Evolutionary conservation across 2,329 filamentous ascomycete genomes (phyloP).

Genomic region (Aspergillus hiratsukae): DNA sequence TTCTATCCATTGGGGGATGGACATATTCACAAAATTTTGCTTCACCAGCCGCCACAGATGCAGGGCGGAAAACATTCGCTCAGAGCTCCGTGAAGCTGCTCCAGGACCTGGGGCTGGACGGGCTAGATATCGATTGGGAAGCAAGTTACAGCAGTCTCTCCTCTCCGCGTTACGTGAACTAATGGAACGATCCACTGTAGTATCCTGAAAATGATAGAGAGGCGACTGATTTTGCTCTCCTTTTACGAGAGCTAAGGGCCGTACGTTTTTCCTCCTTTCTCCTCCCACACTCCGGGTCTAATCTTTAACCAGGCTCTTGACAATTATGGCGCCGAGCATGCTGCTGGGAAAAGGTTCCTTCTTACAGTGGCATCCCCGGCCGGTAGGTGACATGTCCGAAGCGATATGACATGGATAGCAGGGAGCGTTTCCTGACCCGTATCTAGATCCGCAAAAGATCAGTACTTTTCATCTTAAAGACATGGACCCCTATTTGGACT

Average conservation of each 20-base stretch:
- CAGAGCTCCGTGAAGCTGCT: slow-evolving; percentile 66
- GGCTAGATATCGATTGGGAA: slow-evolving; percentile 43
- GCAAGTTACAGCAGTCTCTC: too few species aligned
- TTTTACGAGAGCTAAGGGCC: too few species aligned
- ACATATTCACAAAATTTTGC: slow-evolving; percentile 72
- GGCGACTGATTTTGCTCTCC: too few species aligned
- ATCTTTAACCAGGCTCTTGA: not conserved
- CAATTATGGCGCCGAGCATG: too few species aligned
- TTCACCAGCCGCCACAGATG: slow-evolving; percentile 56
- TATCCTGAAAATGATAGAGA: too few species aligned
- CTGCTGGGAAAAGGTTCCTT: too few species aligned
- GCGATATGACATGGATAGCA: too few species aligned
- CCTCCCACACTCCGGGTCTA: slow-evolving; percentile 36
- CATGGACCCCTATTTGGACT: slow-evolving; percentile 48
- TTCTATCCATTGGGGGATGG: slow-evolving; percentile 85
- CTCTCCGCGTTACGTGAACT: too few species aligned
- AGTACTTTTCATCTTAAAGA: slow-evolving; percentile 32
- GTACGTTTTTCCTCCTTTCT: slow-evolving; percentile 11
- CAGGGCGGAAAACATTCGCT: slow-evolving; percentile 61
- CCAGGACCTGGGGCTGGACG: slow-evolving; percentile 69
- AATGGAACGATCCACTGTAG: too few species aligned
- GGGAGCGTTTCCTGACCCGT: too few species aligned
- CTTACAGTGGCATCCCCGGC: too few species aligned
- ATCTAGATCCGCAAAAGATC: slow-evolving; percentile 3
- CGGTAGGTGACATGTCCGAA: too few species aligned